Evolutionary conservation across 495 filamentous ascomycete genomes (phyloP), one percentile per base, ranked within the genome.

Genomic region (Neurospora sp.): DNA sequence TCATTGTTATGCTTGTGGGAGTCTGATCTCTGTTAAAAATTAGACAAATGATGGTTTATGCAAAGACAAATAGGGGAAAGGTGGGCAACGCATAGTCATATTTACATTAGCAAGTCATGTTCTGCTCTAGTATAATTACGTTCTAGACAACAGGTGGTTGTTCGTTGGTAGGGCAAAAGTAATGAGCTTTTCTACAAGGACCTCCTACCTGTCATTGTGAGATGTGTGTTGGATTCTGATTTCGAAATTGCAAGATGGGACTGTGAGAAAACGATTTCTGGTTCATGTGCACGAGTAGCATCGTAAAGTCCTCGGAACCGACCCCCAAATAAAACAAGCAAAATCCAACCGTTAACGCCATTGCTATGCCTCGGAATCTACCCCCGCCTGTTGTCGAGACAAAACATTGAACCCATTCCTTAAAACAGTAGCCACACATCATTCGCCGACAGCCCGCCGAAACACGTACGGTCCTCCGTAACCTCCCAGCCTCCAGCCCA

Each of bases 341-440:
- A 59, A 27, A 3, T 4, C 53, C 53, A 70, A 70, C 38, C 72
- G 41, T 69, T 18, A 61, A 76, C 75, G 73, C 75, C 75, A 37
- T 73, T 72, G 75, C 75, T 75, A 77, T 77, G 74, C 73, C 71
- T 68, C 10, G 14, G 53, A 35, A 37, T 35, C 27, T 65, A 16
- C 53, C 53, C 53, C 53, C 53, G 53, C 53, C 53, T 31, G 14
- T 35, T 35, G 27, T 65, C 53, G 53, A 61, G 53, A 35, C 27
- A 35, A 65, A 61, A 61, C 27, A 61, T 9, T 35, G 18, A 61
- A 14, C 14, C 53, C 53, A 35, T 2, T 16, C 27, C 14, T 14
- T 27, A 35, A 18, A 35, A 12, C 27, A 65, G 16, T 14, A 65
- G 0, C 22, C 48, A 37, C 27, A 35, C 27, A 8, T 65, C 53